Conservation (phyloP, 805 yeast species). For the Sugiyamaella boreocaroliniensis region DNA sequence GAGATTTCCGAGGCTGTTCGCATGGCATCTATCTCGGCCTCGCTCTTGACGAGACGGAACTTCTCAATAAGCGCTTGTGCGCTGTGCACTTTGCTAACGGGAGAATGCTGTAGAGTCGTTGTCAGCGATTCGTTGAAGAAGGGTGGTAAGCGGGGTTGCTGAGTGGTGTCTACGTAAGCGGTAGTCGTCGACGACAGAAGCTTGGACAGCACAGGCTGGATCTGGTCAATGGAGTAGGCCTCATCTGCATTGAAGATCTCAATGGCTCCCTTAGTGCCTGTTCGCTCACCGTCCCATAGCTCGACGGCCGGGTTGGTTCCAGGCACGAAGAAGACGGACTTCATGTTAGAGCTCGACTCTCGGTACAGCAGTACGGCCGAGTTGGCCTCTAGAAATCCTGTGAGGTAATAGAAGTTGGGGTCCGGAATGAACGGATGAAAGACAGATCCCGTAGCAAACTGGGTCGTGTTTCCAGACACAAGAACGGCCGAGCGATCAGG, state of each 20-base stretch:
- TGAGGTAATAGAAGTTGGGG: constrained; percentile 75
- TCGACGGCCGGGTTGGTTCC: constrained; percentile 72
- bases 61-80: constrained; percentile 22
- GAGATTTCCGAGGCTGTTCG: constrained; percentile 77
- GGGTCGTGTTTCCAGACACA: constrained; percentile 61
- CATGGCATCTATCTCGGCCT: constrained; percentile 70
- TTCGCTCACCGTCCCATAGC: constrained; percentile 91
- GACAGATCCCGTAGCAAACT: constrained; percentile 83
- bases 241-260: constrained; percentile 86
- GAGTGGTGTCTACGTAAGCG: constrained; percentile 6
- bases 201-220: constrained; percentile 8
- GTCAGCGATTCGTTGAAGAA: constrained; percentile 9
- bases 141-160: constrained; percentile 7
- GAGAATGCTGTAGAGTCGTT: constrained; percentile 6
- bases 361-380: constrained; percentile 49
- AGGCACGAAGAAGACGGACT: constrained; percentile 77
- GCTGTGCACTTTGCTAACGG: constrained; percentile 6
- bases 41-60: constrained; percentile 62
- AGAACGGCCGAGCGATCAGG: constrained; percentile 65
- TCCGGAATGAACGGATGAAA: constrained; percentile 91
- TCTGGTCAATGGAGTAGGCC: constrained; percentile 45
- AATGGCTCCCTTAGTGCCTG: constrained; percentile 75
- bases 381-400: constrained; percentile 92
- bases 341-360: constrained; percentile 33
- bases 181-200: constrained; percentile 3